Base-by-base conservation (phyloP, 345 rosid genomes). In the Sonneratia caseolaris region DNA sequence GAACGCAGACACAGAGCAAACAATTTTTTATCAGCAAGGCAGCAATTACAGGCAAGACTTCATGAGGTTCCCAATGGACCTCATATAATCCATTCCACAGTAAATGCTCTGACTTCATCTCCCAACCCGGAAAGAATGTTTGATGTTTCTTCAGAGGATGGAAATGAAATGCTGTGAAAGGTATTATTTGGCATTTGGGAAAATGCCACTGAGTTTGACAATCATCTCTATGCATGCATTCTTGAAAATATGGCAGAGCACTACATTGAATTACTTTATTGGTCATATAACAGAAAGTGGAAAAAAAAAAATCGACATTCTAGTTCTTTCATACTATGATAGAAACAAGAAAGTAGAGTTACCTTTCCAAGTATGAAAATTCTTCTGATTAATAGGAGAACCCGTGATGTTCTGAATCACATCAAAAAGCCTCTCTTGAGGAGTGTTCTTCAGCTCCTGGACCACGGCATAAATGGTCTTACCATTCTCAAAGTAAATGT, bases 401-500 rank as follows among this genome's bases (percentile, higher is more conserved):
- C 89, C 88, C 5, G 87, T 81, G 68, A 84, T 79, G 68, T 38
- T 80, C 77, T 86, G 88, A 78, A 88, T 83, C 12, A 69, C 83
- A 73, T 86, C 88, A 76, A 84, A 86, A 36, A 88, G 84, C 70
- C 40, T 76, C 71, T 84, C 87, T 71, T 84, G 88, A 21, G 86
- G 81, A 66, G 87, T 86, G 77, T 74, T 82, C 85, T 84, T 88
- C 70, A 86, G 78, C 86, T 86, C 92, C 75, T 88, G 92, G 75
- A 88, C 89, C 68, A 82, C 84, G 9, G 82, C 84, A 70, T 87
- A 87, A 55, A 87, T 79, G 69, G 92, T 87, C 85, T 85, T 87
- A 53, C 92, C 92, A 66, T 81, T 87, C 76, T 82, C 88, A 70
- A 87, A 85, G 82, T 85, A 87, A 71, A 87, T 87, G 70, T 85